Conservation (phyloP, 2,329 filamentous ascomycete genomes). For the Pezicula neosporulosa region DNA sequence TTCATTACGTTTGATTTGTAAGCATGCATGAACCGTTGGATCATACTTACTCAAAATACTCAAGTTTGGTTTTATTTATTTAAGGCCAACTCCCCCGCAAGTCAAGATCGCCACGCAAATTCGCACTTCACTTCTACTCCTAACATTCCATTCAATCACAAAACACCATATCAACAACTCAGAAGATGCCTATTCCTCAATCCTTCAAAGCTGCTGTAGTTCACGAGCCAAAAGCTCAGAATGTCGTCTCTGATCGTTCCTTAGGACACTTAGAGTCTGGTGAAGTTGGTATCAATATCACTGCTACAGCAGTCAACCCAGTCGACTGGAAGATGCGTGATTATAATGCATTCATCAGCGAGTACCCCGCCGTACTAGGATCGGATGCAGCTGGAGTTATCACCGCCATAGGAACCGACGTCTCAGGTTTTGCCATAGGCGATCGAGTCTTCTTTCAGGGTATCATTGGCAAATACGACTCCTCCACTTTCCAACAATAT, state of each 20-base stretch:
- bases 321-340: constrained; percentile 33
- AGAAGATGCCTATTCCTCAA: constrained; percentile 10
- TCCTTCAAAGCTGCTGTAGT: constrained; percentile 15
- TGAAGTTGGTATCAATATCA: constrained; percentile 17
- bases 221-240: constrained; percentile 7
- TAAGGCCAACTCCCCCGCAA: no score
- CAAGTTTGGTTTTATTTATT: no score
- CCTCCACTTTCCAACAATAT: constrained; percentile 34
- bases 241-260: constrained; percentile 15
- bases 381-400: constrained; percentile 22
- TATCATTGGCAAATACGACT: constrained; percentile 27
- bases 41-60: no score
- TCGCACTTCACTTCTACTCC: no score
- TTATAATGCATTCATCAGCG: constrained; percentile 18
- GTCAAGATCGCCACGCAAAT: no score
- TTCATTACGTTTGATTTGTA: no score
- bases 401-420: constrained; percentile 16
- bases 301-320: constrained; percentile 31
- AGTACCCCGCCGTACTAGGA: constrained; percentile 18
- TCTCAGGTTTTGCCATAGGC: constrained; percentile 16
- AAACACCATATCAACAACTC: no score
- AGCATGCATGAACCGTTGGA: no score
- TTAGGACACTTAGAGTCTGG: constrained; percentile 15
- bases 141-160: no score
- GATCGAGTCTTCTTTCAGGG: constrained; percentile 33